Conservation (phyloP, 2,329 filamentous ascomycete species). For the Diaporthe capsici region DNA sequence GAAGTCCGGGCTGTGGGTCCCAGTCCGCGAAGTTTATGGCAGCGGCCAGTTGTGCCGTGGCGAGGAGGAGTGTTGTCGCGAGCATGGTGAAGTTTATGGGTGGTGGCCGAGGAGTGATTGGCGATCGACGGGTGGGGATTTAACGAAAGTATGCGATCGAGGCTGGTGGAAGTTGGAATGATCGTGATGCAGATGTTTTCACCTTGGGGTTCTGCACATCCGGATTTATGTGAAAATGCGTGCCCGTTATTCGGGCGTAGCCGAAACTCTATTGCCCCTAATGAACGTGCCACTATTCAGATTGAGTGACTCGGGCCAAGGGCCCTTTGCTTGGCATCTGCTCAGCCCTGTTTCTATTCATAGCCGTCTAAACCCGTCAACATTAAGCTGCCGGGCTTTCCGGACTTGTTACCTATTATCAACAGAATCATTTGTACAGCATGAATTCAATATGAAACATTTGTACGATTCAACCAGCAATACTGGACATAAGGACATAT, state of each 20-base stretch:
- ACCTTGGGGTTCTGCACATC: background rate
- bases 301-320: background rate
- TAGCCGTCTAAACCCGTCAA: constrained; percentile 8
- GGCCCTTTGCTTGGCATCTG: background rate
- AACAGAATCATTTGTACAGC: too few relatives aligned
- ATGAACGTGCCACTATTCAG: constrained; percentile 5
- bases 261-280: constrained; percentile 27
- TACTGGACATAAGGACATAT: too few relatives aligned
- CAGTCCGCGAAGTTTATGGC: constrained; percentile 32
- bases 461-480: too few relatives aligned
- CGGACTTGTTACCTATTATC: background rate
- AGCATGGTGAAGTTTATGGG: background rate
- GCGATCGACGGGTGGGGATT: background rate
- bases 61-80: background rate
- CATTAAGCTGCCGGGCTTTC: background rate
- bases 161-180: background rate
- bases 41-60: constrained; percentile 8
- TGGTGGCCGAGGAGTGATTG: background rate
- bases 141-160: constrained; percentile 19
- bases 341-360: constrained; percentile 27
- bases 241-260: background rate
- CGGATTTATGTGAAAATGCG: background rate
- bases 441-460: background rate
- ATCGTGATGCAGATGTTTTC: background rate
- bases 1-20: constrained; percentile 34